Conservation (phyloP, 164 flowering plant genomes). For the Buxus sempervirens region DNA sequence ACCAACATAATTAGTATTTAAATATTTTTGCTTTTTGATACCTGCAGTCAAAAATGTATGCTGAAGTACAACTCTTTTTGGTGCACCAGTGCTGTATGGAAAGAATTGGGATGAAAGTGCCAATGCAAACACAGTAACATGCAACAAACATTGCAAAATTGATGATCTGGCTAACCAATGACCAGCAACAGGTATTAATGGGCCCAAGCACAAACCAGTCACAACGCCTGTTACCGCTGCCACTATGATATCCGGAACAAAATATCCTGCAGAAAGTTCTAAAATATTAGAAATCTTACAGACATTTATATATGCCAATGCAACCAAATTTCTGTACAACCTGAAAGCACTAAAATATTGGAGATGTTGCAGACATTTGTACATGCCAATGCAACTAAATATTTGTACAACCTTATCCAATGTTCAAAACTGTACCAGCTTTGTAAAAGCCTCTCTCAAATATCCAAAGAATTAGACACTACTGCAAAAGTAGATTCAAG, state of each 20-base stretch:
- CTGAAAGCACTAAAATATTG: neutral
- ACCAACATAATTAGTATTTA: neutral
- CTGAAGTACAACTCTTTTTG: slow-evolving; percentile 87
- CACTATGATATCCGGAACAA: slow-evolving; percentile 68
- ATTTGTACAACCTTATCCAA: neutral
- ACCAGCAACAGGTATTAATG: slow-evolving; percentile 68
- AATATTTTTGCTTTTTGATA: slow-evolving; percentile 21
- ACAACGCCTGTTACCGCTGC: slow-evolving; percentile 71
- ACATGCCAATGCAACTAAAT: neutral
- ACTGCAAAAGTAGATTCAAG: neutral
- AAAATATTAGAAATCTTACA: neutral
- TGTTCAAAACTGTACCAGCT: neutral
- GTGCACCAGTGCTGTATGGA: slow-evolving; percentile 82
- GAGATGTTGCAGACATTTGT: neutral
- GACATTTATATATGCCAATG: neutral
- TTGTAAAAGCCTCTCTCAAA: neutral
- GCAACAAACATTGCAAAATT: slow-evolving; percentile 62
- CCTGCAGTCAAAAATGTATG: slow-evolving; percentile 73
- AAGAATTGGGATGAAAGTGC: slow-evolving; percentile 90
- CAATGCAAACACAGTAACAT: slow-evolving; percentile 60
- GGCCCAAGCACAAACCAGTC: slow-evolving; percentile 86
- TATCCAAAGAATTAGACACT: neutral
- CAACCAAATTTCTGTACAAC: neutral
- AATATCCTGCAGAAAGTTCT: slow-evolving; percentile 66
- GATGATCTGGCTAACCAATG: slow-evolving; percentile 72